Conservation (phyloP, 257 asterid genomes). For the Vinca minor region DNA sequence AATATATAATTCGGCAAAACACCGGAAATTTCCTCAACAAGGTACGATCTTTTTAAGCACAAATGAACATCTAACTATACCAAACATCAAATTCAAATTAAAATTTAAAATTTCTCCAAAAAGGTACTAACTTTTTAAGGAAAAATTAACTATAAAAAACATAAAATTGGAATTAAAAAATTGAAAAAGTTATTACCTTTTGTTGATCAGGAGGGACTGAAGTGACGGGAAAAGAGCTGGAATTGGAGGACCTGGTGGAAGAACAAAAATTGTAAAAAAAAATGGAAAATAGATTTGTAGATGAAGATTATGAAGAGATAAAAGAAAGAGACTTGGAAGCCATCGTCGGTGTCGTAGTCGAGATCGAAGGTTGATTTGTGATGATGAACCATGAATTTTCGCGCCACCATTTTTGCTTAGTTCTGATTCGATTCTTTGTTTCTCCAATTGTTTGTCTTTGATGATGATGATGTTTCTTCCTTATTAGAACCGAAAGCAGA, state of each 20-base stretch:
- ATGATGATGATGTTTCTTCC: too few species aligned
- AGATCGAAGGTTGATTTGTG: slow-evolving; percentile 56
- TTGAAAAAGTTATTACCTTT: too few species aligned
- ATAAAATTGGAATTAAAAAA: too few species aligned
- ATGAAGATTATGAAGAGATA: slow-evolving; percentile 6
- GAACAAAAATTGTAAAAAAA: slow-evolving; percentile 13
- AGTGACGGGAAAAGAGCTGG: slow-evolving; percentile 89
- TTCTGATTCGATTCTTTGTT: slow-evolving; percentile 19
- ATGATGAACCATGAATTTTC: slow-evolving; percentile 55
- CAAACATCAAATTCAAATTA: not conserved
- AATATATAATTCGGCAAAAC: not conserved
- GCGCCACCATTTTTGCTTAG: slow-evolving; percentile 74
- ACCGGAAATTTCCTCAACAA: not conserved
- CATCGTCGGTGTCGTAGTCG: slow-evolving; percentile 82
- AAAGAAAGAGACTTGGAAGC: slow-evolving; percentile 57
- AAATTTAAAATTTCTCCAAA: not conserved
- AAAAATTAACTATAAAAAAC: too few species aligned
- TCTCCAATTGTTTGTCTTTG: not conserved
- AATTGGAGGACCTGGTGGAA: slow-evolving; percentile 75
- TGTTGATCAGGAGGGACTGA: slow-evolving; percentile 85
- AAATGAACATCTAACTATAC: not conserved
- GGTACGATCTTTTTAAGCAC: not conserved
- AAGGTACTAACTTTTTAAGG: too few species aligned
- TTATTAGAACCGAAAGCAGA: too few species aligned
- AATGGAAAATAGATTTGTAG: slow-evolving; percentile 18